phyloP scores from a whole-genome alignment of 2,329 filamentous ascomycete genomes.

The Sclerotinia borealis region DNA sequence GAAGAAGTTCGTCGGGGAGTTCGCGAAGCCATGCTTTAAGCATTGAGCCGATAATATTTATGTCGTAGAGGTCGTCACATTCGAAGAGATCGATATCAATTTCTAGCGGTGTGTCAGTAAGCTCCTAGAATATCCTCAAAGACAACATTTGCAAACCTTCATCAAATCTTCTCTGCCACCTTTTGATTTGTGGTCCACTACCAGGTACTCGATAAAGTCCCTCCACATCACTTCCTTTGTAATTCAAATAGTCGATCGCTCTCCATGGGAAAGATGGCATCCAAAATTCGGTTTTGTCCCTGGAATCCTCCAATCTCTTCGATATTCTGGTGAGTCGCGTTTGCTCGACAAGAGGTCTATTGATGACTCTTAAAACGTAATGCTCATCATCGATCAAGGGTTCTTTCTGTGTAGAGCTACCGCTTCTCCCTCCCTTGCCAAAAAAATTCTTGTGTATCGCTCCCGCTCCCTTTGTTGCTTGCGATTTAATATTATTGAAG shows the following conservation, averaged over 20 bases:
- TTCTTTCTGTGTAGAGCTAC: conserved; percentile 62
- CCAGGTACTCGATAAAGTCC: conserved; percentile 90
- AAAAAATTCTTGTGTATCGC: conserved; percentile 80
- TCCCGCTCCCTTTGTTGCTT: conserved; percentile 68
- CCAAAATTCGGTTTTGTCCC: conserved; percentile 97
- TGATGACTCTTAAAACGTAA: conserved; percentile 80
- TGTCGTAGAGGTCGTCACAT: conserved; percentile 83
- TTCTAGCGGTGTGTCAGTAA: conserved; percentile 45
- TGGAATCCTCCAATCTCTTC: conserved; percentile 77
- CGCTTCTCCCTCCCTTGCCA: conserved; percentile 66
- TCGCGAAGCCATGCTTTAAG: conserved; percentile 95
- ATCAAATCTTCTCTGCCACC: conserved; percentile 89
- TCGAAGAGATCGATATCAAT: conserved; percentile 86
- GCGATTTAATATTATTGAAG: conserved; percentile 67
- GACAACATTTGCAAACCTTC: conserved; percentile 49
- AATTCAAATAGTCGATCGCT: conserved; percentile 93
- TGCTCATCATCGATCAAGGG: conserved; percentile 69
- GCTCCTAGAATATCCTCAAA: not conserved
- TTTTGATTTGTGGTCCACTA: conserved; percentile 83
- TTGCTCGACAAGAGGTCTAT: conserved; percentile 79
- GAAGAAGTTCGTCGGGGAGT: conserved; percentile 89
- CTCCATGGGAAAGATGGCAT: conserved; percentile 95
- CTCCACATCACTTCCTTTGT: conserved; percentile 89
- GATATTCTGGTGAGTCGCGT: conserved; percentile 88
- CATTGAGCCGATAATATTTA: conserved; percentile 93